Percentiles rank a stretch among this genome's conserved stretches.
These are phyloP conservation scores for Senna siamea DNA, from an alignment of 306 rosid species.

Conservation along the genomic window DNA sequence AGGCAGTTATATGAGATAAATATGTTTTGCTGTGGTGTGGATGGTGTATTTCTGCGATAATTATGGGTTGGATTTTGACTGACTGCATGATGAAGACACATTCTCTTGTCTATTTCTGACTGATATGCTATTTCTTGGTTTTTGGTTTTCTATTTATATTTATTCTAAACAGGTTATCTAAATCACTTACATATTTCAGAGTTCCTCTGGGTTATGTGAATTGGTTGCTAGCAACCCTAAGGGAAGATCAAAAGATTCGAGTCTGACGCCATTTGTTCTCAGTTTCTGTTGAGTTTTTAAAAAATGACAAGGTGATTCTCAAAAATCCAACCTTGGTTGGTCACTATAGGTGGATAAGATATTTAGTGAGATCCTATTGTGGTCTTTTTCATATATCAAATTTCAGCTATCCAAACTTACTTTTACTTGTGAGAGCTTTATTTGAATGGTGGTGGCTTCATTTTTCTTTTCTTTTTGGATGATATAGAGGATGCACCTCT, in stretches of 20 bases:
- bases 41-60: slow-evolving; percentile 11
- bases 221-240: slow-evolving; percentile 40
- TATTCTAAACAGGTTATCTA: neutral
- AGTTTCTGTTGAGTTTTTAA: slow-evolving; percentile 24
- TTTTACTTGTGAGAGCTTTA: slow-evolving; percentile 8
- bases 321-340: slow-evolving; percentile 4
- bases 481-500: slow-evolving; percentile 9
- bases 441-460: neutral
- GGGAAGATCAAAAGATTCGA: slow-evolving; percentile 31
- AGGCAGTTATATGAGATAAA: neutral
- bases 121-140: slow-evolving; percentile 4
- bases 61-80: slow-evolving; percentile 28
- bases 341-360: neutral
- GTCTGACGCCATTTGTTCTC: slow-evolving; percentile 32
- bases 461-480: neutral
- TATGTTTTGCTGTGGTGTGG: slow-evolving; percentile 22
- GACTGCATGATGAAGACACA: slow-evolving; percentile 26
- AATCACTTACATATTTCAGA: slow-evolving; percentile 31
- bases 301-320: slow-evolving; percentile 20
- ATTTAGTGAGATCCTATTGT: slow-evolving; percentile 10
- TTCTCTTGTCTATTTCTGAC: slow-evolving; percentile 27
- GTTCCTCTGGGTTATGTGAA: slow-evolving; percentile 33
- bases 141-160: neutral
- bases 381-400: slow-evolving; percentile 17
- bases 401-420: slow-evolving; percentile 15